Evolutionary conservation across 2,329 filamentous ascomycete species (phyloP), one percentile per base, ranked within the genome.

Genomic region (Thermothelomyces thermophilus): DNA sequence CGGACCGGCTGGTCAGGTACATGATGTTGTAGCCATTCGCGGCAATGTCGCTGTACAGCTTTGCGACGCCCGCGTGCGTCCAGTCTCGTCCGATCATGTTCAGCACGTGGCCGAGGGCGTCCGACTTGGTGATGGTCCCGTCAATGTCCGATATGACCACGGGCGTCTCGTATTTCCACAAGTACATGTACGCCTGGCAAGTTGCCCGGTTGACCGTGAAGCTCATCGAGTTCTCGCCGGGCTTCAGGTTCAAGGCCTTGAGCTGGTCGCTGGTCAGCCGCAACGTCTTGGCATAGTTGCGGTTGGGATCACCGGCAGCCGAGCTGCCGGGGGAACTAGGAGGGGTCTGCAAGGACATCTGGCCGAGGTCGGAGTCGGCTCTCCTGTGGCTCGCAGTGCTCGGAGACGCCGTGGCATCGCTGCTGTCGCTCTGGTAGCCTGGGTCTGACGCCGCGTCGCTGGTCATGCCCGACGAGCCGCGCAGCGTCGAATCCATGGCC

Each of bases 81-180:
- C 93, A 98, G 68, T 98, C 93, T 41, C 93, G 84, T 36, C 93
- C 93, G 57, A 98, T 91, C 82, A 93, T 93, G 72, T 91, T 97
- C 47, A 97, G 70, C 37, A 98, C 88, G 63, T 98, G 93, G 13
- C 93, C 93, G 13, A 95, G 73, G 14, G 90, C 90, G 69, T 96
- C 90, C 2, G 90, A 95, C 71, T 98, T 98, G 52, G 93, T 98
- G 62, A 98, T 98, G 19, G 93, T 98, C 45, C 93, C 93, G 68
- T 98, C 93, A 62, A 98, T 97, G 67, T 98, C 93, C 1, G 91
- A 97, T 56, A 98, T 96, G 41, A 98, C 90, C 49, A 98, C 91
- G 0, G 93, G 94, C 0, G 86, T 86, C 61, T 94, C 86, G 62
- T 91, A 82, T 58, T 82, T 84, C 94, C 93, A 98, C 53, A 95